Base-by-base conservation (phyloP, 164 flowering plant genomes). In the Cinnamomum micranthum region DNA sequence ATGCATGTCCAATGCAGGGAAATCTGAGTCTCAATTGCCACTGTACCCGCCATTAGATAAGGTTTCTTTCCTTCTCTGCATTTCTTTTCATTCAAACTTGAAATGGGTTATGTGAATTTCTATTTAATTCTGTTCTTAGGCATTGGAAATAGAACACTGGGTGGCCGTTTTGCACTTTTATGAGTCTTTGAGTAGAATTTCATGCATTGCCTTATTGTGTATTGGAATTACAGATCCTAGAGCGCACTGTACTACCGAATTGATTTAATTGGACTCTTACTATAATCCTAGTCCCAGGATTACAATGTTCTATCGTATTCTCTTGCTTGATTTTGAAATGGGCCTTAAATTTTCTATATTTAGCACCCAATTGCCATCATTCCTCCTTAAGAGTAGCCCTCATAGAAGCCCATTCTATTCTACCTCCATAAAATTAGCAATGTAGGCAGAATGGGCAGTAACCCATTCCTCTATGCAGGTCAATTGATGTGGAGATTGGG, bases 1-100 rank as follows among this genome's bases (percentile, higher is more conserved):
- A 60, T 66, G 28, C 52, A 55, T 83, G 33, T 74, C 79, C 70
- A 83, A 82, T 71, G 79, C 82, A 59, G 83, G 75, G 71, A 78
- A 78, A 20, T 60, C 78, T 35, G 81, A 84, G 3, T 25, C 72
- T 71, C 77, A 80, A 28, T 25, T 47, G 50, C 50, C 67, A 70
- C 47, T 71, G 7, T 82, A 69, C 71, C 85, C 87, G 62, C 89
- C 88, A 25, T 67, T 74, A 35, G 77, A 74, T 77, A 82, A 85
- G 90, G 88, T 86, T 23, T 41, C 47, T 41, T 41, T 41, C 47
- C 47, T 41, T 41, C 15, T n/a, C 28, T 22, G 27, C 47, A 22
- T 59, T 17, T 11, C 19, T 59, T 23, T 27, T 33, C 17, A 17
- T 23, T 50, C 58, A 55, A 41, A 47, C 15, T 70, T 27, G 20